Evolutionary conservation across 1,284 basidiomycete species (phyloP).

Genomic region (Heliocybe sulcata): DNA sequence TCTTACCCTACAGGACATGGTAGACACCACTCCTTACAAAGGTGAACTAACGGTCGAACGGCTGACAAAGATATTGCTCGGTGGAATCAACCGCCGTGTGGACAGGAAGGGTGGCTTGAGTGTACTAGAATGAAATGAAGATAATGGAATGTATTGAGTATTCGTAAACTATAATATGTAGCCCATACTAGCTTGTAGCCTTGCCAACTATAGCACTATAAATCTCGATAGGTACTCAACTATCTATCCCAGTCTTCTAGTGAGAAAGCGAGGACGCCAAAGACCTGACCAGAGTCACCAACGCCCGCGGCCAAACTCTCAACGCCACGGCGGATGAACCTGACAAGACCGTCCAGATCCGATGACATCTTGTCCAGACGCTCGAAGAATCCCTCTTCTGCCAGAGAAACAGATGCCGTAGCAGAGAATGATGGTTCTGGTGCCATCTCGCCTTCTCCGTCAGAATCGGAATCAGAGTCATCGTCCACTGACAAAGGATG

Average conservation of each 20-base stretch:
- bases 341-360: slow-evolving; percentile 65
- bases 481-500: slow-evolving; percentile 21
- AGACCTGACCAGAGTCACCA: slow-evolving; percentile 50
- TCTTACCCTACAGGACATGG: slow-evolving; percentile 38
- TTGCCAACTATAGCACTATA: background rate
- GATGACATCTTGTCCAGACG: slow-evolving; percentile 54
- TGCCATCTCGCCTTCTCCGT: slow-evolving; percentile 27
- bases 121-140: slow-evolving; percentile 7
- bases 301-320: slow-evolving; percentile 53
- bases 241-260: slow-evolving; percentile 74
- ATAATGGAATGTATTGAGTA: too few relatives aligned
- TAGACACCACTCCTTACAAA: slow-evolving; percentile 50
- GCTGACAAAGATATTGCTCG: slow-evolving; percentile 46
- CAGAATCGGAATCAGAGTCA: slow-evolving; percentile 36
- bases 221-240: background rate
- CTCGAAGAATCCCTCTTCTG: slow-evolving; percentile 37
- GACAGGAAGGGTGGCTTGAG: slow-evolving; percentile 30
- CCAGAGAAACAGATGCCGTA: slow-evolving; percentile 27
- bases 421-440: slow-evolving; percentile 38
- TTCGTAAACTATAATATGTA: too few relatives aligned
- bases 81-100: slow-evolving; percentile 49
- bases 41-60: slow-evolving; percentile 32
- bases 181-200: too few relatives aligned
- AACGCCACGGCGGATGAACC: slow-evolving; percentile 57
- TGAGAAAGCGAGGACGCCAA: slow-evolving; percentile 68